A percentile compares a stretch with the other conserved stretches of the same genome.
Evolutionary conservation across 192 early-diverging fungal species (phyloP).

Genomic region (Entomortierella parvispora): DNA sequence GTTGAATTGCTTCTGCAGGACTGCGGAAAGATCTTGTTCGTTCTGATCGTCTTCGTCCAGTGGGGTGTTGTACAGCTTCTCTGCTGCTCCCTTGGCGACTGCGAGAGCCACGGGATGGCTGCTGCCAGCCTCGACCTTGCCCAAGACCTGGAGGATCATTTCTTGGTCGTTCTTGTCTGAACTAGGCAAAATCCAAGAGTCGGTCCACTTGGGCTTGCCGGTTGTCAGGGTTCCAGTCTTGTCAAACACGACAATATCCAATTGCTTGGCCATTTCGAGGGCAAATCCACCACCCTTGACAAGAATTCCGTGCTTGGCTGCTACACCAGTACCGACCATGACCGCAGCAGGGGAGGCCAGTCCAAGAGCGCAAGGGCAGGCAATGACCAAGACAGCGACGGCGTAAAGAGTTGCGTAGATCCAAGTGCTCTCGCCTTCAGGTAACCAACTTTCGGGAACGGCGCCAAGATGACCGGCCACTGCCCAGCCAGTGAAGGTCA

Average conservation of each 20-base stretch:
- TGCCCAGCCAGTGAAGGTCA: conserved; percentile 68
- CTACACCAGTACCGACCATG: conserved; percentile 80
- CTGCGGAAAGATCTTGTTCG: conserved; percentile 11
- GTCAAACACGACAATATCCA: conserved; percentile 80
- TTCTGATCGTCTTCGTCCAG: conserved; percentile 14
- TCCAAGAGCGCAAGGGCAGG: conserved; percentile 78
- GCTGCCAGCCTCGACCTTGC: conserved; percentile 62
- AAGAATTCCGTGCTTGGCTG: conserved; percentile 69
- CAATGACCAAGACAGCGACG: conserved; percentile 74
- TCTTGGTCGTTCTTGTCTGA: conserved; percentile 13
- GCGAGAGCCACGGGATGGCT: conserved; percentile 80
- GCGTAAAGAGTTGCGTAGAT: conserved; percentile 65
- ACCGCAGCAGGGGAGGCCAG: conserved; percentile 77
- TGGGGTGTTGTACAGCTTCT: conserved; percentile 13
- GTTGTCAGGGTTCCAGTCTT: conserved; percentile 87
- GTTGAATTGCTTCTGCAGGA: conserved; percentile 40
- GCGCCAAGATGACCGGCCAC: conserved; percentile 42
- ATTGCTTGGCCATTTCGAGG: conserved; percentile 69
- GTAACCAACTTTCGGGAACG: conserved; percentile 54
- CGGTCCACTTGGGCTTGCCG: conserved; percentile 72
- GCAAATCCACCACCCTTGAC: conserved; percentile 82
- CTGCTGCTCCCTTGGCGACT: conserved; percentile 43
- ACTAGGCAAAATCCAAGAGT: conserved; percentile 19
- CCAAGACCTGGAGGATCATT: conserved; percentile 51
- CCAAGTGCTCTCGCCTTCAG: conserved; percentile 55